Percentiles rank a stretch among this genome's conserved stretches.
Conservation (phyloP, 2,329 filamentous ascomycete genomes). For the Xenoacremonium recifei region DNA sequence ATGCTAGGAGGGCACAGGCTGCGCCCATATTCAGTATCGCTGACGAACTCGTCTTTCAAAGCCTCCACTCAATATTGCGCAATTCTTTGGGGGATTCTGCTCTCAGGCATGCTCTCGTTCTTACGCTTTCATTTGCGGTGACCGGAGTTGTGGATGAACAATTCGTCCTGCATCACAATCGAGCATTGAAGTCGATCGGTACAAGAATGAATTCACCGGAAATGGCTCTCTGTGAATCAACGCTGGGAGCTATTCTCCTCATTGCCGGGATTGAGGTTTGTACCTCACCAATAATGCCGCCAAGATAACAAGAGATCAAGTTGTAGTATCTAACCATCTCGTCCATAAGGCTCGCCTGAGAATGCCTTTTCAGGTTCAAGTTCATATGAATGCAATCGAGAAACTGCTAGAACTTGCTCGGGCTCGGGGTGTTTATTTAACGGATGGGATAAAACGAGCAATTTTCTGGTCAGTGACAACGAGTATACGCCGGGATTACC, state of each 20-base stretch:
- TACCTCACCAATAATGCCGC: background rate
- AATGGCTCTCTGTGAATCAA: constrained; percentile 32
- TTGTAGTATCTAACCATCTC: constrained; percentile 4
- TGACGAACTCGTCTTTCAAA: constrained; percentile 36
- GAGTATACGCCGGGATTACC: too few species aligned
- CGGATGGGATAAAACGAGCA: constrained; percentile 40
- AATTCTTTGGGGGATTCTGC: constrained; percentile 33
- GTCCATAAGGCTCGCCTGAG: constrained; percentile 34
- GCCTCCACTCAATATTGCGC: constrained; percentile 34
- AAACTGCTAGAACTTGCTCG: constrained; percentile 33
- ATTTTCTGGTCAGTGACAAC: constrained; percentile 39
- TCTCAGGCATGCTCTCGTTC: constrained; percentile 38
- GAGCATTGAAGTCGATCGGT: constrained; percentile 32
- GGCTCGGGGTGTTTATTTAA: constrained; percentile 28
- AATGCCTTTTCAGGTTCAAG: constrained; percentile 35
- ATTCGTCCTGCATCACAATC: constrained; percentile 34
- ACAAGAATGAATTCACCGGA: constrained; percentile 29
- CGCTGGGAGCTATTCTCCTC: constrained; percentile 40
- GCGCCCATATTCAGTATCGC: constrained; percentile 37
- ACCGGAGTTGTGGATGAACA: constrained; percentile 27
- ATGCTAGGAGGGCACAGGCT: constrained; percentile 19
- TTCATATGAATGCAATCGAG: constrained; percentile 40
- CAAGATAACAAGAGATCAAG: background rate
- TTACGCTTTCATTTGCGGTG: constrained; percentile 34
- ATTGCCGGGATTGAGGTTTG: constrained; percentile 41